Base-by-base conservation (phyloP, 192 early-diverging fungal species). In the Coemansia sp. region DNA sequence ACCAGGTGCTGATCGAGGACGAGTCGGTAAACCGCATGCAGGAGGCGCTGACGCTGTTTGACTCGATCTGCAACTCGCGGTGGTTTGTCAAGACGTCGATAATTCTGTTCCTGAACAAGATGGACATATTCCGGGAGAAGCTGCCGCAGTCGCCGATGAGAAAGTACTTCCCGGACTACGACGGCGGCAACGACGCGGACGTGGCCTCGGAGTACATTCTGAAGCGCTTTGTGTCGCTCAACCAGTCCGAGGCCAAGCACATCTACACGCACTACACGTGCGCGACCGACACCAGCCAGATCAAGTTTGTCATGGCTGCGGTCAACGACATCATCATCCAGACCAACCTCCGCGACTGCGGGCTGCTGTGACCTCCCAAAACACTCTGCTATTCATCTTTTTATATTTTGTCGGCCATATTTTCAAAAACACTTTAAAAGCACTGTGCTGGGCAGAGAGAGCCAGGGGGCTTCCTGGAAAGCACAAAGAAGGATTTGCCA, bases 11-110 rank as follows among this genome's bases (percentile, higher is more conserved):
- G 28, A 87, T 93, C 39, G 94, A 97, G 82, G 94, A 97, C 73
- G 93, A 95, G 76, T 90, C 88, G 26, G 90, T 96, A 62, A 94
- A 94, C 82, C 90, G 93, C 47, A 90, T 98, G 87, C 90, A 92
- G 60, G 95, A 98, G 75, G 91, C 93, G 14, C 77, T 98, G 63
- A 95, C 93, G 6, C 82, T 98, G 50, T 98, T 98, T 62, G 95
- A 94, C 66, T 94, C 93, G 2, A 96, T 98, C 65, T 98, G 95
- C 78, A 98, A 98, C 77, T 90, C 87, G 57, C 82, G 93, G 53
- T 96, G 93, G 95, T 98, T 98, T 53, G 87, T 90, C 30, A 90
- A 92, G 64, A 98, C 95, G 2, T 93, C 93, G n/a, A 93, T 98
- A 28, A 98, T 98, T 65, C 81, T 98, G 41, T 98, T 98, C 85